Conservation (phyloP, 257 asterid species). For the Nicotiana tabacum region DNA sequence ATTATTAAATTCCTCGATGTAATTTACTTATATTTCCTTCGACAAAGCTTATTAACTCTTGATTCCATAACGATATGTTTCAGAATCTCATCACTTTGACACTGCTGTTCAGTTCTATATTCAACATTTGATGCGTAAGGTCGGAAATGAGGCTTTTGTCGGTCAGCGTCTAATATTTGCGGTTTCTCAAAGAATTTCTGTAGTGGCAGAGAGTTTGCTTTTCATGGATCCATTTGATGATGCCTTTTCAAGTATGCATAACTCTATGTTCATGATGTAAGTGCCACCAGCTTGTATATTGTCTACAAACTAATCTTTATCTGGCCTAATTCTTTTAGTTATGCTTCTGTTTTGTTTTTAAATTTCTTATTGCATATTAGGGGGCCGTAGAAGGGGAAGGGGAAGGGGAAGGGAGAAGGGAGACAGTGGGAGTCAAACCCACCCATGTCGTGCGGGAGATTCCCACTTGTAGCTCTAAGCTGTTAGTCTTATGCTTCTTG, state of each 20-base stretch:
- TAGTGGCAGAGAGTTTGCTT: constrained; percentile 76
- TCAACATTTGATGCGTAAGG: constrained; percentile 85
- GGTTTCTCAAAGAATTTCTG: constrained; percentile 73
- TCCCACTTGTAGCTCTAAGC: background rate
- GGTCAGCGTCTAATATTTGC: constrained; percentile 85
- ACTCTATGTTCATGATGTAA: constrained; percentile 70
- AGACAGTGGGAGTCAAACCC: background rate
- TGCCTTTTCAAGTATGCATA: constrained; percentile 64
- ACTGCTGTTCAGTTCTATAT: constrained; percentile 39
- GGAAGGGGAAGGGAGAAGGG: background rate
- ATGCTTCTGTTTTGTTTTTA: background rate
- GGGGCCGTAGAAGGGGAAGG: background rate
- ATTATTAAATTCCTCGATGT: background rate
- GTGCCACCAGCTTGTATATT: constrained; percentile 21
- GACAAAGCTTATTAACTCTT: background rate
- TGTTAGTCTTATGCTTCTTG: background rate
- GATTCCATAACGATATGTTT: background rate
- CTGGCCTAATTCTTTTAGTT: background rate
- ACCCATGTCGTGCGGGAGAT: background rate
- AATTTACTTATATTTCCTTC: background rate
- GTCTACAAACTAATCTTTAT: background rate
- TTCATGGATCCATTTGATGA: constrained; percentile 84
- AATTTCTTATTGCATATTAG: background rate
- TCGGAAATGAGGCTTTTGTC: constrained; percentile 64
- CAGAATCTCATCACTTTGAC: constrained; percentile 42